Conservation (phyloP, 73 alveolate genomes). For the Paramecium sexaurelia region DNA sequence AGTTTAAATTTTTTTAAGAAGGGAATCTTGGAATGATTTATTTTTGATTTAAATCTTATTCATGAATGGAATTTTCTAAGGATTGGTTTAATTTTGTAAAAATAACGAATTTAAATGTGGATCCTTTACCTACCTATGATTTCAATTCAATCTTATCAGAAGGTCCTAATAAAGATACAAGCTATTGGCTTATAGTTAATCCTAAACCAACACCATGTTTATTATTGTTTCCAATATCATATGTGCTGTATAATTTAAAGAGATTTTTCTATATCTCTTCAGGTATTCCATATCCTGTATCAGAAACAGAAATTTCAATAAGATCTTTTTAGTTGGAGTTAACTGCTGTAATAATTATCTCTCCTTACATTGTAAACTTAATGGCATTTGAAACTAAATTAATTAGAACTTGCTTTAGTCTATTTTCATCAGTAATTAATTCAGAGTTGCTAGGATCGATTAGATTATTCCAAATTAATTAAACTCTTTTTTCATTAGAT, state of each 20-base stretch:
- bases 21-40: constrained; percentile 21
- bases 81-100: constrained; percentile 33
- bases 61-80: neutral
- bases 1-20: neutral
- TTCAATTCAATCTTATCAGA: constrained; percentile 47
- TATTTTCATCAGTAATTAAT: constrained; percentile 21
- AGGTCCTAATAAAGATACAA: constrained; percentile 63
- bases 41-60: neutral
- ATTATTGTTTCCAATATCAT: constrained; percentile 50
- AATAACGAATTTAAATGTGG: constrained; percentile 48
- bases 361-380: constrained; percentile 61
- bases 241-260: constrained; percentile 54
- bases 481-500: constrained; percentile 4
- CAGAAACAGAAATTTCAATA: constrained; percentile 44
- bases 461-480: neutral
- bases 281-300: constrained; percentile 68
- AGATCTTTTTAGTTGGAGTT: neutral
- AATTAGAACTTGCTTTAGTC: constrained; percentile 65
- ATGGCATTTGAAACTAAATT: constrained; percentile 65
- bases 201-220: constrained; percentile 68
- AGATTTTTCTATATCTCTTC: constrained; percentile 35
- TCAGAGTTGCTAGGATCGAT: neutral
- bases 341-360: neutral
- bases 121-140: constrained; percentile 58
- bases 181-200: constrained; percentile 56